Evolutionary conservation across 2,329 filamentous ascomycete genomes (phyloP).

Genomic region (Pyricularia sp.): DNA sequence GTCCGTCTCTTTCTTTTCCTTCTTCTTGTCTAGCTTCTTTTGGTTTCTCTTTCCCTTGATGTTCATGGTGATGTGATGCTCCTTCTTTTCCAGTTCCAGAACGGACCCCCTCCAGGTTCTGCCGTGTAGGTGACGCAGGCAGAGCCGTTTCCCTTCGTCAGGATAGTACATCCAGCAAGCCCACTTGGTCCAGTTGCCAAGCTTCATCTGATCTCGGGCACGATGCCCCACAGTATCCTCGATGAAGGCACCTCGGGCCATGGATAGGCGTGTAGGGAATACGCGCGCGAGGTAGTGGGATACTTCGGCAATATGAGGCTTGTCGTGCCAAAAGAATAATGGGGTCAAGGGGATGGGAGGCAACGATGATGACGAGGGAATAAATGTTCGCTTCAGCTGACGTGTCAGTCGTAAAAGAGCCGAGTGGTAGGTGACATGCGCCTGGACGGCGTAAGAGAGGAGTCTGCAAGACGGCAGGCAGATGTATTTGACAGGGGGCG

Average conservation of each 20-base stretch:
- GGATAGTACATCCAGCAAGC: constrained; percentile 44
- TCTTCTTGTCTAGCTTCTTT: not conserved
- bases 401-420: constrained; percentile 27
- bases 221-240: constrained; percentile 43
- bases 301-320: constrained; percentile 37
- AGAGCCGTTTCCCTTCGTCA: constrained; percentile 28
- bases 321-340: constrained; percentile 47
- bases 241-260: constrained; percentile 40
- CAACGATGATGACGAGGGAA: constrained; percentile 3
- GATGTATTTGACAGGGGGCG: constrained; percentile 34
- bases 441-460: constrained; percentile 34
- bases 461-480: constrained; percentile 39
- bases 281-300: constrained; percentile 35
- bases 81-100: constrained; percentile 9
- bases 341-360: constrained; percentile 33
- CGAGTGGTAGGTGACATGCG: constrained; percentile 29
- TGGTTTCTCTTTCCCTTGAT: constrained; percentile 2
- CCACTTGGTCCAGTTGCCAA: constrained; percentile 36
- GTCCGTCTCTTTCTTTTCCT: not conserved
- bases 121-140: constrained; percentile 37
- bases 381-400: constrained; percentile 27
- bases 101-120: constrained; percentile 34
- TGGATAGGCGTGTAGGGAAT: constrained; percentile 35
- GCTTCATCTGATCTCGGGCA: constrained; percentile 43
- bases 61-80: constrained; percentile 2